Evolutionary conservation across 192 early-diverging fungal genomes (phyloP).

Genomic region (Coemansia sp.): DNA sequence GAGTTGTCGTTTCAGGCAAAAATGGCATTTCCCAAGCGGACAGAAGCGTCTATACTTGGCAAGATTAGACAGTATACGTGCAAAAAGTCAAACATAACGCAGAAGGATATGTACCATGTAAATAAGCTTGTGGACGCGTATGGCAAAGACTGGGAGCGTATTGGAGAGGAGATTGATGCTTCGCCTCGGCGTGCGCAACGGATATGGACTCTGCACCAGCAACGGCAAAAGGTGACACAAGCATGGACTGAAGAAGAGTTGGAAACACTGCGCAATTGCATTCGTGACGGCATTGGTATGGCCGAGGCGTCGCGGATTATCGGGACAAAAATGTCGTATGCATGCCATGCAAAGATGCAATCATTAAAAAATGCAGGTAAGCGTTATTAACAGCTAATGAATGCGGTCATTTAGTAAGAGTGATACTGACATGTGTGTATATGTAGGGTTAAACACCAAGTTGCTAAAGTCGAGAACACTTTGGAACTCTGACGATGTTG

Average conservation of each 20-base stretch:
- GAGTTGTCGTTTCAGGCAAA: background rate
- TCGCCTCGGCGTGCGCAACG: background rate
- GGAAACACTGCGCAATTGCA: background rate
- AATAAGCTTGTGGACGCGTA: background rate
- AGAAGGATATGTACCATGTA: background rate
- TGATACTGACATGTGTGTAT: background rate
- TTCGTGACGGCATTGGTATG: background rate
- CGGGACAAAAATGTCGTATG: background rate
- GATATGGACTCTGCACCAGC: background rate
- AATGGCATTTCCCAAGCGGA: background rate
- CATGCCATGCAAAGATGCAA: background rate
- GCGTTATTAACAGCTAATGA: background rate
- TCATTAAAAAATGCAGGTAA: background rate
- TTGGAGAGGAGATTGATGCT: background rate
- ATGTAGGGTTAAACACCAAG: background rate
- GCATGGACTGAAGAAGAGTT: background rate
- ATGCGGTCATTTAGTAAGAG: background rate
- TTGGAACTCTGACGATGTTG: background rate
- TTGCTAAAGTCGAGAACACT: background rate
- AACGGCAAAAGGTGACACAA: background rate
- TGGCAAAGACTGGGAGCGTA: constrained; percentile 2
- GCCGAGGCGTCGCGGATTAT: background rate
- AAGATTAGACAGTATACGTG: background rate
- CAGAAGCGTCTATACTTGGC: background rate
- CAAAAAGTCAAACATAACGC: background rate